These are phyloP conservation scores for Aspergillus viridinutans DNA, from an alignment of 2,329 filamentous ascomycete species.

Conservation along the genomic window DNA sequence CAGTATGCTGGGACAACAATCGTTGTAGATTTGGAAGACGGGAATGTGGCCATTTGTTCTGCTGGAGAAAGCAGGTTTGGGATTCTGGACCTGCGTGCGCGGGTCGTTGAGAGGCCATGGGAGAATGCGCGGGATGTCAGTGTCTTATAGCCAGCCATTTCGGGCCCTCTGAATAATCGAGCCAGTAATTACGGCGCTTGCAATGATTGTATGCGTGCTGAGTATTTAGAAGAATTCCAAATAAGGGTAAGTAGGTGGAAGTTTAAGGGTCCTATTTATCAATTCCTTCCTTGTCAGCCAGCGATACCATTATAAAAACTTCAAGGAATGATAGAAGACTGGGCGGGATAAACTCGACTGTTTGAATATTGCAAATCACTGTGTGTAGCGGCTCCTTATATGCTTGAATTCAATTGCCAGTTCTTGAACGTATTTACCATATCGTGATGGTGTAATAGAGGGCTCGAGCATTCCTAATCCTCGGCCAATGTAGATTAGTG, in stretches of 20 bases:
- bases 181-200: background rate
- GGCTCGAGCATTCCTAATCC: slow-evolving; percentile 19
- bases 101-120: background rate
- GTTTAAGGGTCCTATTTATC: background rate
- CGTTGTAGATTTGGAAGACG: background rate
- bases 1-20: background rate
- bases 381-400: background rate
- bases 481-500: slow-evolving; percentile 5
- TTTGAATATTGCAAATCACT: background rate
- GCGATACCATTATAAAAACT: background rate
- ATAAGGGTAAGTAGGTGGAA: background rate
- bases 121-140: too few species aligned
- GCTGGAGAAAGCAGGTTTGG: background rate
- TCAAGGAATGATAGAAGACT: background rate
- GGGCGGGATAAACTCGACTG: background rate
- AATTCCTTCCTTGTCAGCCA: background rate
- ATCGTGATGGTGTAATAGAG: background rate
- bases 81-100: background rate
- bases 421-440: background rate
- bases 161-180: background rate
- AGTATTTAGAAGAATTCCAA: background rate
- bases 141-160: too few species aligned
- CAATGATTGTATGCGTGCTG: background rate
- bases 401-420: background rate
- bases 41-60: background rate